Percentiles rank a stretch among this genome's conserved stretches.
These are phyloP conservation scores for Tetrapisispora pingtungensis DNA, from an alignment of 805 yeast genomes.

Conservation along the genomic window DNA sequence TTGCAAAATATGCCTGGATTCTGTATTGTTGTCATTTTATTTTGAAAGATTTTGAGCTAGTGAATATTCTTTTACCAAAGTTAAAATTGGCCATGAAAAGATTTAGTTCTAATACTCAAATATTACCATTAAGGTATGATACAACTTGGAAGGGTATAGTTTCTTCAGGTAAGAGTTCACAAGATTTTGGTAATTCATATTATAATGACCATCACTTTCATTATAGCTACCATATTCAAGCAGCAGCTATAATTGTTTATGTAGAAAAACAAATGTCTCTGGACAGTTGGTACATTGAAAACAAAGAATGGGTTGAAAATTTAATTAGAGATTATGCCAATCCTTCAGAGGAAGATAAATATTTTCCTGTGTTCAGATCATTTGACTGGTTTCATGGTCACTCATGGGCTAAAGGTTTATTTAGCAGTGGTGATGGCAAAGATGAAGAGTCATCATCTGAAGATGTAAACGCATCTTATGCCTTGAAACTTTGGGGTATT, in stretches of 20 bases:
- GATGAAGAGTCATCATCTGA: constrained; percentile 69
- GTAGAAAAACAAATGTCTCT: constrained; percentile 33
- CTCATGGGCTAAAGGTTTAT: constrained; percentile 70
- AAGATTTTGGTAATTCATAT: constrained; percentile 62
- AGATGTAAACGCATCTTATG: constrained; percentile 63
- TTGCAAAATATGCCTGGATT: constrained; percentile 83
- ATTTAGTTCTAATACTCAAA: constrained; percentile 35
- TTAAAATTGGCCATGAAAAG: constrained; percentile 39
- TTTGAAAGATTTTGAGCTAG: constrained; percentile 42
- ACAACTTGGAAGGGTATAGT: constrained; percentile 47
- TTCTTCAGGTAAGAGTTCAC: constrained; percentile 35
- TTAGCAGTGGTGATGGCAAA: constrained; percentile 62
- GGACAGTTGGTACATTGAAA: constrained; percentile 38
- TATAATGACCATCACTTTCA: constrained; percentile 87
- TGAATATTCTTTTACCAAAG: constrained; percentile 42
- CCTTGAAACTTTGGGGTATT: constrained; percentile 54
- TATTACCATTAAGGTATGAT: constrained; percentile 44
- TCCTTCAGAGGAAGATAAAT: constrained; percentile 42
- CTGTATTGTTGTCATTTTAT: constrained; percentile 61
- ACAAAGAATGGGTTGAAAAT: constrained; percentile 43
- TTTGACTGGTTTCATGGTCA: constrained; percentile 75
- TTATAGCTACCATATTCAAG: constrained; percentile 73
- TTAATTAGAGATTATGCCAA: constrained; percentile 61
- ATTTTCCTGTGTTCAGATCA: constrained; percentile 56
- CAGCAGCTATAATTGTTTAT: constrained; percentile 70